Evolutionary conservation across 208 protist genomes (phyloP).

Genomic region (Acanthamoeba rhysodes): DNA sequence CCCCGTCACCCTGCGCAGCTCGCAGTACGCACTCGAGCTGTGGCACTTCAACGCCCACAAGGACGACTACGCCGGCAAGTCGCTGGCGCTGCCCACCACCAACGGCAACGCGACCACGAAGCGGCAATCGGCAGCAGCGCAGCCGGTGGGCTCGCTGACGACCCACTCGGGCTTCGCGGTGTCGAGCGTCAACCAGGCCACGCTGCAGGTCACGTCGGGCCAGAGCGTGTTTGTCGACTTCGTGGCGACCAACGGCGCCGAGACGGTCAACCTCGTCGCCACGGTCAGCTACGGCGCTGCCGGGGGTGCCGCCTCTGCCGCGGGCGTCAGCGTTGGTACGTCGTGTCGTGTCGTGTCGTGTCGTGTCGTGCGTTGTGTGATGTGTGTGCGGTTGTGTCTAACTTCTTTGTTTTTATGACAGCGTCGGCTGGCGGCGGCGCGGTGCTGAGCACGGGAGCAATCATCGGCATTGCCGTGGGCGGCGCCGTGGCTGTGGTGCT

Average conservation of each 20-base stretch:
- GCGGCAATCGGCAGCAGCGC: background rate
- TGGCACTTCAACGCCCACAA: background rate
- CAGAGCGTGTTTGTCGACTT: background rate
- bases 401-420: background rate
- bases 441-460: conserved; percentile 8
- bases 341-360: background rate
- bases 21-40: background rate
- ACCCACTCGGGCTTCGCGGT: background rate
- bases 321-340: background rate
- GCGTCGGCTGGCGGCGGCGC: background rate
- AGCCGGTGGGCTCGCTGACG: conserved; percentile 2
- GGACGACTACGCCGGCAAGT: background rate
- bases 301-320: background rate
- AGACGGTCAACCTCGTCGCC: background rate
- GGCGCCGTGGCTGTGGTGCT: background rate
- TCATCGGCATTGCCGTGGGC: background rate
- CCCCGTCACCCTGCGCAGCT: background rate
- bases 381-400: background rate
- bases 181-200: conserved; percentile 13
- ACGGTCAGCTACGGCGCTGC: conserved; percentile 14
- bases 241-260: background rate
- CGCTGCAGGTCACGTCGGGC: background rate
- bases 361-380: background rate
- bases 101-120: background rate
- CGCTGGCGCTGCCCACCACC: background rate